Conservation (phyloP, 345 rosid species). For the Pugionium dolabratum region DNA sequence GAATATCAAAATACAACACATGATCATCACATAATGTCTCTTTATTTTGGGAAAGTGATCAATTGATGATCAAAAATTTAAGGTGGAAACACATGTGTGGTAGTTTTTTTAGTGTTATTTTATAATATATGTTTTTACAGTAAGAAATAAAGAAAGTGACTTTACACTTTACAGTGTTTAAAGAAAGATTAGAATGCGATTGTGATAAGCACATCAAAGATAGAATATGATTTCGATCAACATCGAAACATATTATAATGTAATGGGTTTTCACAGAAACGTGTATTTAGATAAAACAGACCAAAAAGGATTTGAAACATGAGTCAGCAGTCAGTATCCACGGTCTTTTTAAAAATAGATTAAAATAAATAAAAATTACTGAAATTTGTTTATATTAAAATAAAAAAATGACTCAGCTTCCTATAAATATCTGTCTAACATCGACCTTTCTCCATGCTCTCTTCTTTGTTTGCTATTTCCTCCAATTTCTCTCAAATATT, state of each 20-base stretch:
- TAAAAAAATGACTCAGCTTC: neutral
- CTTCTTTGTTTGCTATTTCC: conserved; percentile 19
- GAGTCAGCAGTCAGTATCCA: conserved; percentile 48
- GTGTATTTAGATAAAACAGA: conserved; percentile 8
- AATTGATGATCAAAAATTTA: too few relatives aligned
- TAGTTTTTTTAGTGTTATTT: too few relatives aligned
- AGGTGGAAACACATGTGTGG: too few relatives aligned
- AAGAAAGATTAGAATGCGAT: conserved; percentile 2
- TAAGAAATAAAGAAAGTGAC: neutral
- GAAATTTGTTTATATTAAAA: neutral
- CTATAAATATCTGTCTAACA: neutral
- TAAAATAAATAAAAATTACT: conserved; percentile 5
- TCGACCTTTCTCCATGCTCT: conserved; percentile 6
- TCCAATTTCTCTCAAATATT: conserved; percentile 4
- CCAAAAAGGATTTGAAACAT: conserved; percentile 40
- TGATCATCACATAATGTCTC: neutral
- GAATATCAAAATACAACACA: neutral
- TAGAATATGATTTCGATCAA: conserved; percentile 22
- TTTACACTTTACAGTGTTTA: neutral
- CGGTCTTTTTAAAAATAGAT: conserved; percentile 4
- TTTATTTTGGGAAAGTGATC: neutral
- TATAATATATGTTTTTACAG: too few relatives aligned
- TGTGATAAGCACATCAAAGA: neutral
- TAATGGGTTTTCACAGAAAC: neutral
- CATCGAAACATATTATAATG: conserved; percentile 6